Percentiles rank a stretch among this genome's conserved stretches.
phyloP scores from a whole-genome alignment of 495 filamentous ascomycete genomes.

The Chlorociboria aeruginascens region DNA sequence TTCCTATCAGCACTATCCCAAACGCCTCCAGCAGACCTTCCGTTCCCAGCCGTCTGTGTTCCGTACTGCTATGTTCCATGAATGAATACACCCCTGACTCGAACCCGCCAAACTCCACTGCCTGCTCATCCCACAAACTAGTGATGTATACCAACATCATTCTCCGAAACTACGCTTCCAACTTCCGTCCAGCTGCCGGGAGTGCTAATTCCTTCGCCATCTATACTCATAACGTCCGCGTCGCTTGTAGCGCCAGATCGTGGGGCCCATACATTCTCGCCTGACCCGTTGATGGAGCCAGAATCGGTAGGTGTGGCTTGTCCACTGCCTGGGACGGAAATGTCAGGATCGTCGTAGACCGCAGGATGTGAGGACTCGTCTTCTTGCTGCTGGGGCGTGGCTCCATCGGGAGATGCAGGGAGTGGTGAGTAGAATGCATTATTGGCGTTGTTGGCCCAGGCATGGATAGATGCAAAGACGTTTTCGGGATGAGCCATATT shows the following conservation, averaged over 20 bases:
- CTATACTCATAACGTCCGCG: constrained; percentile 53
- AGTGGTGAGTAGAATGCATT: constrained; percentile 40
- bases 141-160: constrained; percentile 23
- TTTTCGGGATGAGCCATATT: constrained; percentile 22
- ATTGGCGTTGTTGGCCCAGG: constrained; percentile 35
- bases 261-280: constrained; percentile 23
- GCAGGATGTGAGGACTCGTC: constrained; percentile 6
- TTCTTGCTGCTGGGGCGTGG: constrained; percentile 6
- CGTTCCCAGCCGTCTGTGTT: too few relatives aligned
- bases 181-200: constrained; percentile 71
- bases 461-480: constrained; percentile 40
- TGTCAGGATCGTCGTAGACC: constrained; percentile 11
- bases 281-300: constrained; percentile 29
- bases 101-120: too few relatives aligned
- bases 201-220: constrained; percentile 47
- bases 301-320: constrained; percentile 40
- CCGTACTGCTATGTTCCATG: too few relatives aligned
- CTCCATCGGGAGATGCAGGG: constrained; percentile 24
- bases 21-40: too few relatives aligned
- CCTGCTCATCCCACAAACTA: constrained; percentile 5
- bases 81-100: too few relatives aligned
- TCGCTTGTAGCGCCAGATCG: constrained; percentile 23
- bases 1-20: too few relatives aligned
- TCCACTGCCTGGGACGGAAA: constrained; percentile 24
- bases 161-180: constrained; percentile 57